Evolutionary conservation across 768 basidiomycete genomes (phyloP), one percentile per base, ranked within the genome.

Genomic region (Rhizopogon vesiculosus): DNA sequence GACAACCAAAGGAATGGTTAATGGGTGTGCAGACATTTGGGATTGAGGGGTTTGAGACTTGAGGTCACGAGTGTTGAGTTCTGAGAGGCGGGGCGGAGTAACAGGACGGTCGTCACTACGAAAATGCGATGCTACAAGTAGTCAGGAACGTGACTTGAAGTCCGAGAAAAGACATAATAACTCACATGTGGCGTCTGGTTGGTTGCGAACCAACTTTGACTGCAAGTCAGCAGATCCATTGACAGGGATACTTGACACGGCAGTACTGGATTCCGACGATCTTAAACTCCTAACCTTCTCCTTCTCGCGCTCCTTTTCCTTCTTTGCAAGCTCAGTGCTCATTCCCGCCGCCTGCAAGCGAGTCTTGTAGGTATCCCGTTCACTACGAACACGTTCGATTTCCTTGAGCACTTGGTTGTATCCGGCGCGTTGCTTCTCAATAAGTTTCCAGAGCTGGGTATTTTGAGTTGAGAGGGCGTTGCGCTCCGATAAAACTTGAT

Each of bases 381-480:
- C 93, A 10, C 75, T 75, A 13, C 93, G 79, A 50, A 96, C 81
- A 53, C 93, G 83, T 61, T 95, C 93, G 43, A 92, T 78, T 62
- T 96, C 92, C 72, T 90, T 90, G 68, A 88, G 75, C 54, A 91
- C 82, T 55, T 88, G 84, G 57, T 81, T 83, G 66, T 90, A 90
- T n/a, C 85, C 89, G 19, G 82, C 71, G 54, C 91, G 82, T 69
- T 94, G 91, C 69, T 93, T 95, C 78, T 95, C 92, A 66, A 96
- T 87, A 59, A 95, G 80, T 70, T 94, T 95, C 94, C 94, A 96
- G 19, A 96, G 83, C 72, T 95, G 92, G 15, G 85, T 74, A 68
- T 96, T 96, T 75, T 96, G 93, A 4, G 83, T 72, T 10, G 87
- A 82, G 49, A 94, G 82, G 41, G 75, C 71, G 65, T 95, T 96